These are phyloP conservation scores for Pholiota adiposa DNA, from an alignment of 1,284 basidiomycete species.

Conservation along the genomic window DNA sequence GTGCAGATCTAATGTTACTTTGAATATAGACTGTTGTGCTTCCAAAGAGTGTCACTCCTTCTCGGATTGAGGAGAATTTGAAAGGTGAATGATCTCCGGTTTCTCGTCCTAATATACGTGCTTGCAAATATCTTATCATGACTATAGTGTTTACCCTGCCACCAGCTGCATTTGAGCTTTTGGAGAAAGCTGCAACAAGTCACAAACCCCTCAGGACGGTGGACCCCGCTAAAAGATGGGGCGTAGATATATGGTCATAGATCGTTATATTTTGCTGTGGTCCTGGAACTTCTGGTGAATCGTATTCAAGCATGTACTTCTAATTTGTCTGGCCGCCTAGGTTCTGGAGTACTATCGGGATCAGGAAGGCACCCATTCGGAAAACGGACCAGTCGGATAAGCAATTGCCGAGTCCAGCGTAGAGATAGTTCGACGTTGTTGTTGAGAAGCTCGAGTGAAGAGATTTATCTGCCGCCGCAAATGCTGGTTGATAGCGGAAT, in stretches of 20 bases:
- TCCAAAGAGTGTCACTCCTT: conserved; percentile 79
- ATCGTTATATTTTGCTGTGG: not conserved
- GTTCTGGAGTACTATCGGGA: no score
- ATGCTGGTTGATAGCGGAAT: no score
- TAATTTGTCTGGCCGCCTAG: not conserved
- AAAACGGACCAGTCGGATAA: no score
- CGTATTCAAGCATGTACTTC: not conserved
- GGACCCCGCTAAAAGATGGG: conserved; percentile 68
- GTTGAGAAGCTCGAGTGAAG: no score
- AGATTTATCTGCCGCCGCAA: no score
- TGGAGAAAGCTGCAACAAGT: conserved; percentile 62
- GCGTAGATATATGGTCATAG: conserved; percentile 55
- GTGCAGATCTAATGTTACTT: not conserved
- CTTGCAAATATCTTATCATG: not conserved
- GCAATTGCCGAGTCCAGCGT: no score
- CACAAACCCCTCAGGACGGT: conserved; percentile 58
- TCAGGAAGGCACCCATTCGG: no score
- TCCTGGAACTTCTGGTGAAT: no score
- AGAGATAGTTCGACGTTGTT: no score
- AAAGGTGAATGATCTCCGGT: conserved; percentile 42
- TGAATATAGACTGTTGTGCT: conserved; percentile 67
- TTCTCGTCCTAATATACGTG: not conserved
- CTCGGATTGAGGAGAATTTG: conserved; percentile 75
- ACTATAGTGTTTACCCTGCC: conserved; percentile 56
- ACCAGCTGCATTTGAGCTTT: conserved; percentile 54